A percentile compares a stretch with the other conserved stretches of the same genome.
Conservation (phyloP, 2,329 filamentous ascomycete species). For the Penicillium frequentans region DNA sequence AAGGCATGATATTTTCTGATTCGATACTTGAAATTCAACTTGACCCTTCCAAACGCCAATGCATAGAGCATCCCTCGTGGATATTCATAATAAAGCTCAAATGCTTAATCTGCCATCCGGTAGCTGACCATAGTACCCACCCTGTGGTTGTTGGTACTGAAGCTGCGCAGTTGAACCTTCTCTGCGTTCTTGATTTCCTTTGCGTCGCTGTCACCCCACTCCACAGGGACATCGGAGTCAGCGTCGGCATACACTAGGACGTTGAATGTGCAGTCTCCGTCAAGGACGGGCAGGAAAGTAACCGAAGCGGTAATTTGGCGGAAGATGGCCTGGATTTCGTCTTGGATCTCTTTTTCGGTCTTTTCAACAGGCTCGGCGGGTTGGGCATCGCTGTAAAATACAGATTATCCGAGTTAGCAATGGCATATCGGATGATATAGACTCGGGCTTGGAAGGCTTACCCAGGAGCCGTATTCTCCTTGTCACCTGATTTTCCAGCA, state of each 20-base stretch:
- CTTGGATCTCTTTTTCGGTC: conserved; percentile 89
- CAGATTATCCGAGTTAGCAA: background rate
- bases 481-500: conserved; percentile 55
- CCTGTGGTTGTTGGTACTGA: conserved; percentile 90
- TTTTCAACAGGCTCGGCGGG: conserved; percentile 60
- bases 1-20: conserved; percentile 8
- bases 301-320: conserved; percentile 97
- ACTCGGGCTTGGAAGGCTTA: conserved; percentile 33
- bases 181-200: conserved; percentile 95
- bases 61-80: conserved; percentile 23
- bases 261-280: conserved; percentile 97
- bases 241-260: conserved; percentile 97
- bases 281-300: conserved; percentile 90
- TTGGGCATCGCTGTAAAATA: conserved; percentile 28
- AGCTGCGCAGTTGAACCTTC: conserved; percentile 91
- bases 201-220: conserved; percentile 98
- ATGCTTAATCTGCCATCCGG: conserved; percentile 50
- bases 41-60: conserved; percentile 22
- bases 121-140: conserved; percentile 97
- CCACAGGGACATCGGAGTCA: conserved; percentile 92
- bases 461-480: conserved; percentile 67
- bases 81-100: conserved; percentile 15
- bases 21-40: conserved; percentile 3
- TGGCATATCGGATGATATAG: background rate
- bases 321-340: conserved; percentile 95